Base-by-base conservation (phyloP, 2,329 filamentous ascomycete genomes). In the Hymenotorrendiella dingleyae region DNA sequence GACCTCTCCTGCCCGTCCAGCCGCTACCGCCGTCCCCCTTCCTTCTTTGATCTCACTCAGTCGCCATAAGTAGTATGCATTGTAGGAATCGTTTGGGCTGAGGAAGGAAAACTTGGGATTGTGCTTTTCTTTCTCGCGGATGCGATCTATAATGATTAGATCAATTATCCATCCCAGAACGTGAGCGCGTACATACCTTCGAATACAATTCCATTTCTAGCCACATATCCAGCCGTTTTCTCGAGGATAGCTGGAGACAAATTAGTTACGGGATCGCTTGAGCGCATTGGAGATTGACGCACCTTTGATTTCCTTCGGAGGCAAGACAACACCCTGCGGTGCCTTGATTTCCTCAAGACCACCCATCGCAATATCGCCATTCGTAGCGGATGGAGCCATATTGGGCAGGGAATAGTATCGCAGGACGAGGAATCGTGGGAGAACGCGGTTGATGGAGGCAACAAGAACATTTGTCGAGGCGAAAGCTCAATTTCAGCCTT, bases 21-120 rank as follows among this genome's bases (percentile, higher is more conserved):
- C 85, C 43, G 84, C 80, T 28, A 94, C 74, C 12, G 79, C 77
- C 10, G 85, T 90, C 42, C 89, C 88, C 54, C 90, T 78, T 5
- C 93, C 93, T 40, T 83, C 83, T 57, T 77, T 83, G 62, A 96
- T 84, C 67, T 97, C 91, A 47, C 77, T 77, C 22, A 96, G 74
- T 53, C 91, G 82, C 93, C 93, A 98, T 68, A 81, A 69, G 63
- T 96, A 98, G 67, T 86, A 98, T 7, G 82, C 71, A 51, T 89
- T 78, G 67, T 96, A 98, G 2, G 89, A 76, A 66, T 98, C 91
- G 54, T 78, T 74, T 12, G 76, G 71, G 58, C 78, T 82, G 22
- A 98, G 69, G 64, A 97, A 98, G 57, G 84, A 87, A 64, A 97
- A 93, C 61, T 94, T 94, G n/a, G 86, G 78, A 59, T 94, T 93